These are phyloP conservation scores for Podila horticola DNA, from an alignment of 192 early-diverging fungal genomes.

Conservation along the genomic window DNA sequence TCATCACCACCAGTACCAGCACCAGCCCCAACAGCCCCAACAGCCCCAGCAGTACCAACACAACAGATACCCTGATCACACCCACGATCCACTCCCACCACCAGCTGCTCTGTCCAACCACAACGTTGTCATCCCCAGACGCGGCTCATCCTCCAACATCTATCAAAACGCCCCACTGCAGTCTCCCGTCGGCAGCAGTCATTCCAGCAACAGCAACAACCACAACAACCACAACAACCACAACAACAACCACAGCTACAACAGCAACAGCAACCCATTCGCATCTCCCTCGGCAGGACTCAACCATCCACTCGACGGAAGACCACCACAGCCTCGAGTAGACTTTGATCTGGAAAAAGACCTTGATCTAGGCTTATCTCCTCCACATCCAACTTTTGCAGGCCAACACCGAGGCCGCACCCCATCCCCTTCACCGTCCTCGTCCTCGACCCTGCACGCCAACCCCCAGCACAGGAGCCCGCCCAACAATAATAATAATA, in stretches of 20 bases:
- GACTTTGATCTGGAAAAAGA: background rate
- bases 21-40: background rate
- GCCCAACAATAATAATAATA: background rate
- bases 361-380: background rate
- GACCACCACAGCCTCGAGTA: background rate
- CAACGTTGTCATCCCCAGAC: constrained; percentile 4
- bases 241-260: background rate
- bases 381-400: background rate
- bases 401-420: background rate
- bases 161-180: background rate
- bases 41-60: background rate
- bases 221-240: background rate
- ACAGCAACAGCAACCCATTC: background rate
- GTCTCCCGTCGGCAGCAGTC: background rate
- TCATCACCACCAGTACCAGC: background rate
- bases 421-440: background rate
- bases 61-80: background rate
- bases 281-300: background rate
- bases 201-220: background rate
- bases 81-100: background rate
- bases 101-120: background rate
- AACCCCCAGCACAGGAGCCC: too few relatives aligned
- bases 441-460: background rate
- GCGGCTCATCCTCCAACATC: background rate
- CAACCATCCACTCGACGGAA: background rate